Evolutionary conservation across 345 rosid genomes (phyloP), one percentile per base, ranked within the genome.

Genomic region (Eucalyptus erythrocorys): DNA sequence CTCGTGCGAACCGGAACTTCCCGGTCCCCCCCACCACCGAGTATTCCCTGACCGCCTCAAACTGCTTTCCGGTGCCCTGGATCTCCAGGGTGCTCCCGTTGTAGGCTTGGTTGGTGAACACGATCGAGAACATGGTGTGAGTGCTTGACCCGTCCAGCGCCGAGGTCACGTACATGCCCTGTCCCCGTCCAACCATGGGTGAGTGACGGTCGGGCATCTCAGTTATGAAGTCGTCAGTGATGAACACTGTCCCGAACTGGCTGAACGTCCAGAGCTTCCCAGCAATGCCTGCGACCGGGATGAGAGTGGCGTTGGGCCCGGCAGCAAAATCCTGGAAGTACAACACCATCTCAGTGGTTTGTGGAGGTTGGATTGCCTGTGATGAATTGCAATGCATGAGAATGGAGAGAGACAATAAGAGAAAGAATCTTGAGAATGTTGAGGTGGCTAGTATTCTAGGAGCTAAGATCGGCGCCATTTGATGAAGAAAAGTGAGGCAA

Each of bases 1-100:
- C 92, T 22, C 26, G 85, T 1, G 88, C 87, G 51, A 61, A 89
- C 26, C 87, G 87, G 53, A 90, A 89, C 42, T 71, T 89, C 21
- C 90, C 87, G 4, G 6, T 89, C 8, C 89, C 89, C 7, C 45
- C 61, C 34, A 85, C 82, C 59, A 90, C 86, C 19, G 82, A 27
- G 43, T 87, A 88, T 68, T 90, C 90, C 49, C 86, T 79, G 24
- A 87, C 85, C 27, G 8, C 48, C 61, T 55, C 51, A 19, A 59
- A 42, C 47, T 87, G 90, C 76, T 80, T 81, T 45, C 34, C 79
- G 3, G 37, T 47, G 7, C 88, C 90, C 27, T 71, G 90, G 15
- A 91, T 50, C 66, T 87, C 59, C 9, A 87, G 71, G 26, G 91
- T 91, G 64, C 91, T 91, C 13, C 92, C 89, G 12, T 30, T 84